phyloP scores from a whole-genome alignment of 2,329 filamentous ascomycete genomes.

The Podosphaera aphanis region DNA sequence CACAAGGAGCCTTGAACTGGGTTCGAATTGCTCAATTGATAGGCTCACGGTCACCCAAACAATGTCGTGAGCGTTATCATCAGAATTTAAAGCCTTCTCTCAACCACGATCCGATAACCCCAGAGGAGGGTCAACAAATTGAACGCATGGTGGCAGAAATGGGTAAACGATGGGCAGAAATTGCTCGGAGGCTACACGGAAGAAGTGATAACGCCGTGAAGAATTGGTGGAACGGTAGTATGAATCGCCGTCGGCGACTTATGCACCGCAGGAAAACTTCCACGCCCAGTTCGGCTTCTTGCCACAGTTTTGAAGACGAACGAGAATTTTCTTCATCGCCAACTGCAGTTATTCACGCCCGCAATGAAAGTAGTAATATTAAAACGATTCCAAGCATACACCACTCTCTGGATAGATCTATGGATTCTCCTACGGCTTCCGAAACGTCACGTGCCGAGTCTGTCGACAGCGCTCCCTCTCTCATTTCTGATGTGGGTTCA shows the following conservation, averaged over 20 bases:
- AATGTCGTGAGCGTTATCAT: conserved; percentile 83
- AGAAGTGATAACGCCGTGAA: conserved; percentile 90
- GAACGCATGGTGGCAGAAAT: conserved; percentile 52
- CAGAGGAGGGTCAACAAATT: conserved; percentile 48
- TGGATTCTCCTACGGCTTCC: conserved; percentile 41
- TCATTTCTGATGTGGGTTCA: conserved; percentile 46
- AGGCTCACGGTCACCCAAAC: conserved; percentile 63
- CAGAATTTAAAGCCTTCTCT: conserved; percentile 68
- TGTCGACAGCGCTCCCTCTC: conserved; percentile 38
- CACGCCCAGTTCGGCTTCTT: conserved; percentile 6
- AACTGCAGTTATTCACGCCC: not conserved
- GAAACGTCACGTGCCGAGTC: conserved; percentile 33
- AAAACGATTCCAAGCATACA: not conserved
- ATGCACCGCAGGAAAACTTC: conserved; percentile 13
- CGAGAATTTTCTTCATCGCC: conserved; percentile 15
- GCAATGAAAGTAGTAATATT: not conserved
- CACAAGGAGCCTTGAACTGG: conserved; percentile 73
- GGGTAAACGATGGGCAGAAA: conserved; percentile 84
- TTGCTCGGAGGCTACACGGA: conserved; percentile 57
- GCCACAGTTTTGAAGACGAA: conserved; percentile 13
- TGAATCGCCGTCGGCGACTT: conserved; percentile 44
- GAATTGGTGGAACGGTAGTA: conserved; percentile 93
- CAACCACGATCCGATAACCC: conserved; percentile 49
- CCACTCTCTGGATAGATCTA: conserved; percentile 24
- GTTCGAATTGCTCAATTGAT: conserved; percentile 61